Evolutionary conservation across 768 basidiomycete genomes (phyloP).

Genomic region (Calocera viscosa): DNA sequence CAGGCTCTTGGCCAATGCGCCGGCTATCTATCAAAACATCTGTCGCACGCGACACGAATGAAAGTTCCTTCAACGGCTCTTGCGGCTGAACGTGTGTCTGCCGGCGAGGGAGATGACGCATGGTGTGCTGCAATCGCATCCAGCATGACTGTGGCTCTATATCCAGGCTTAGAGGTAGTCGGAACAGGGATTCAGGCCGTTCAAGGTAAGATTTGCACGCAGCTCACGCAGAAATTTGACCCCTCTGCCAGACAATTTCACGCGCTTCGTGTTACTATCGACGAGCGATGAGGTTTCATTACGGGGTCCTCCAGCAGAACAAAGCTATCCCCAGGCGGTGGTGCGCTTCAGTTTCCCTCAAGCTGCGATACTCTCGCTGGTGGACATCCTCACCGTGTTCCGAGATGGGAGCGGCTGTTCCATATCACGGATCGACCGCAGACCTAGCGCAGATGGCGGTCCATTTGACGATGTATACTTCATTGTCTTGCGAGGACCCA

Average conservation of each 20-base stretch:
- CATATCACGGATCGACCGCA: background rate
- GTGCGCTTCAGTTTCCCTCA: constrained; percentile 4
- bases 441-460: background rate
- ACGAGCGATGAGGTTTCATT: background rate
- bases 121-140: constrained; percentile 67
- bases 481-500: background rate
- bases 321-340: background rate
- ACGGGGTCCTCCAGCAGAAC: background rate
- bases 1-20: constrained; percentile 72
- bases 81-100: constrained; percentile 41
- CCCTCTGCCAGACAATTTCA: constrained; percentile 14
- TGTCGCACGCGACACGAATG: constrained; percentile 42
- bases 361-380: background rate
- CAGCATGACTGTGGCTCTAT: constrained; percentile 44
- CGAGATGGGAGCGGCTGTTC: constrained; percentile 1
- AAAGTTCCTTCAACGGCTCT: constrained; percentile 61
- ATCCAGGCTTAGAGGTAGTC: constrained; percentile 50
- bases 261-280: constrained; percentile 13
- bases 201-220: constrained; percentile 30
- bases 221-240: background rate
- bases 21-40: constrained; percentile 40
- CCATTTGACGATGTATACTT: constrained; percentile 1
- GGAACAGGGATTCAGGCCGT: constrained; percentile 52
- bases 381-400: background rate
- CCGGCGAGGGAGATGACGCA: constrained; percentile 32